These are phyloP conservation scores for Balansia obtecta DNA, from an alignment of 2,329 filamentous ascomycete genomes.

Conservation along the genomic window DNA sequence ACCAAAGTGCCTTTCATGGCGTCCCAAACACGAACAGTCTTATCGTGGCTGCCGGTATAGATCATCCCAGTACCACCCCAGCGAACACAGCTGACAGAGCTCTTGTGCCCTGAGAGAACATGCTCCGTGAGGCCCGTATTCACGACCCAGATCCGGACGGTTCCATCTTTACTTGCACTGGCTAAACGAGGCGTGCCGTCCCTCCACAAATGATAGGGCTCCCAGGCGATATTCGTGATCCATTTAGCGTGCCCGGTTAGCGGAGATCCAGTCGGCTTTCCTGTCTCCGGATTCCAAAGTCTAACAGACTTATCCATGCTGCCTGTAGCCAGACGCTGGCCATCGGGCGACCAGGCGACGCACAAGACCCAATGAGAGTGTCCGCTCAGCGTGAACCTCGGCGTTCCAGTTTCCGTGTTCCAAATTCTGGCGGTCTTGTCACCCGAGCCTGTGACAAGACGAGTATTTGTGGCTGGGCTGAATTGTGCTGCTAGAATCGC, in stretches of 20 bases:
- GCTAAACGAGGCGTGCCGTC: constrained; percentile 67
- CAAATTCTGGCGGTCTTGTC: constrained; percentile 87
- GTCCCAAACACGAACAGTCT: constrained; percentile 86
- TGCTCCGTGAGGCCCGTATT: constrained; percentile 68
- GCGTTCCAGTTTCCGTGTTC: constrained; percentile 90
- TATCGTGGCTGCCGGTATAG: constrained; percentile 81
- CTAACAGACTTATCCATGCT: constrained; percentile 89
- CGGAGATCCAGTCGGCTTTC: constrained; percentile 50
- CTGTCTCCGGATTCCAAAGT: constrained; percentile 77
- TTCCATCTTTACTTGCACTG: constrained; percentile 81
- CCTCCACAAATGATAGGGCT: constrained; percentile 77
- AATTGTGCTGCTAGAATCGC: constrained; percentile 81
- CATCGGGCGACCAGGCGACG: constrained; percentile 79
- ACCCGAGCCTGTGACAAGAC: constrained; percentile 78
- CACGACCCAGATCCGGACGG: constrained; percentile 76
- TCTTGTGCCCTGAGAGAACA: constrained; percentile 79
- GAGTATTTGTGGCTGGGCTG: constrained; percentile 62
- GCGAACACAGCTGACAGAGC: constrained; percentile 76
- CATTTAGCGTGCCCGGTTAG: constrained; percentile 83
- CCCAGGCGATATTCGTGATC: constrained; percentile 81
- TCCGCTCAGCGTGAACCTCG: constrained; percentile 71
- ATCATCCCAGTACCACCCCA: constrained; percentile 87
- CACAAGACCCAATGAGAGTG: constrained; percentile 85
- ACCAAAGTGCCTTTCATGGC: constrained; percentile 64
- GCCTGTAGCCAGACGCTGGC: constrained; percentile 68